Evolutionary conservation across 257 asterid species (phyloP).

Genomic region (Solanum bulbocastanum): DNA sequence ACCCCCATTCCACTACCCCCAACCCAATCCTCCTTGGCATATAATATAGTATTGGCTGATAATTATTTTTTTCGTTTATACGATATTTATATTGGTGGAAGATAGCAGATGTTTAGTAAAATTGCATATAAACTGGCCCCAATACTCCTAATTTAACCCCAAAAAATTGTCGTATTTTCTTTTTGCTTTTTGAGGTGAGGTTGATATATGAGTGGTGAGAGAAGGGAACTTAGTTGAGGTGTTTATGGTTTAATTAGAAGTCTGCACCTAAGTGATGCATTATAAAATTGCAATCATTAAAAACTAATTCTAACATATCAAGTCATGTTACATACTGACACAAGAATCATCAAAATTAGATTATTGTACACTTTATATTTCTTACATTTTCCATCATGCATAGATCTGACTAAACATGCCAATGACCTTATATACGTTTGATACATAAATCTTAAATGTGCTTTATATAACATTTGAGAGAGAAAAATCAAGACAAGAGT

Average conservation of each 20-base stretch:
- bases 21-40: neutral
- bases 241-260: neutral
- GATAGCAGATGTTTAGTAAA: neutral
- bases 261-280: neutral
- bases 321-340: neutral
- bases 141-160: neutral
- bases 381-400: neutral
- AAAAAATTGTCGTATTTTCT: neutral
- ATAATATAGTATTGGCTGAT: neutral
- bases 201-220: neutral
- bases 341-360: neutral
- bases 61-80: neutral
- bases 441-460: neutral
- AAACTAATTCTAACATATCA: neutral
- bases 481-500: no score
- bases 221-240: neutral
- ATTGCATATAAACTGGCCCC: rapidly evolving
- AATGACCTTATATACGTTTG: neutral
- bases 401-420: neutral
- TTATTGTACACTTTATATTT: neutral
- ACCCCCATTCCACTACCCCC: neutral
- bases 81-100: neutral
- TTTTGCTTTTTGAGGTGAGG: neutral
- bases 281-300: neutral
- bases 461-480: no score